Percentiles rank a stretch among this genome's conserved stretches.
phyloP scores from a whole-genome alignment of 73 alveolate species.

The Paramecium octaurelia region DNA sequence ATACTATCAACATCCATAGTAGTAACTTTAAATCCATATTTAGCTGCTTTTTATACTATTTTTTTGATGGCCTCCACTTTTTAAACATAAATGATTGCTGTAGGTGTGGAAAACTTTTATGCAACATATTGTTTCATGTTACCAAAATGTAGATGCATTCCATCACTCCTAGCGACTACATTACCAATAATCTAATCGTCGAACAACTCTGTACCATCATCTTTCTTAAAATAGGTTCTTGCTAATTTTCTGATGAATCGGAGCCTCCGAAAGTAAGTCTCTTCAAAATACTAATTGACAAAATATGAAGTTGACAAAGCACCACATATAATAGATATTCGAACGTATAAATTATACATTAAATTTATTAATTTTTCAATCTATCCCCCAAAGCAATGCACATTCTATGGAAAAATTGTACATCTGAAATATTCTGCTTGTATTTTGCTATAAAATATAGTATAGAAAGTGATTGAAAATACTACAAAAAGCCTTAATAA shows the following conservation, averaged over 20 bases:
- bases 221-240: background rate
- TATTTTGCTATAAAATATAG: too few species aligned
- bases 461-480: too few species aligned
- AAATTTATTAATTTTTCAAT: background rate
- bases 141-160: slow-evolving; percentile 18
- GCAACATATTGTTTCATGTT: background rate
- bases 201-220: background rate
- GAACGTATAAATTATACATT: background rate
- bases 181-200: background rate
- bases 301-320: background rate
- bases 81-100: background rate
- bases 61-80: background rate
- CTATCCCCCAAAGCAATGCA: background rate
- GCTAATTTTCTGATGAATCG: slow-evolving; percentile 11
- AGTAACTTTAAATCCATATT: slow-evolving; percentile 34
- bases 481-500: too few species aligned
- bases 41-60: slow-evolving; percentile 13
- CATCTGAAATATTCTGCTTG: too few species aligned
- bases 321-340: background rate
- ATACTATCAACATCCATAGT: slow-evolving; percentile 31
- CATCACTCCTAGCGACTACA: slow-evolving; percentile 2
- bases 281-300: background rate
- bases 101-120: background rate
- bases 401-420: too few species aligned
- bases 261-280: background rate